phyloP scores from a whole-genome alignment of 2,329 filamentous ascomycete genomes.

The Colletotrichum melonis region DNA sequence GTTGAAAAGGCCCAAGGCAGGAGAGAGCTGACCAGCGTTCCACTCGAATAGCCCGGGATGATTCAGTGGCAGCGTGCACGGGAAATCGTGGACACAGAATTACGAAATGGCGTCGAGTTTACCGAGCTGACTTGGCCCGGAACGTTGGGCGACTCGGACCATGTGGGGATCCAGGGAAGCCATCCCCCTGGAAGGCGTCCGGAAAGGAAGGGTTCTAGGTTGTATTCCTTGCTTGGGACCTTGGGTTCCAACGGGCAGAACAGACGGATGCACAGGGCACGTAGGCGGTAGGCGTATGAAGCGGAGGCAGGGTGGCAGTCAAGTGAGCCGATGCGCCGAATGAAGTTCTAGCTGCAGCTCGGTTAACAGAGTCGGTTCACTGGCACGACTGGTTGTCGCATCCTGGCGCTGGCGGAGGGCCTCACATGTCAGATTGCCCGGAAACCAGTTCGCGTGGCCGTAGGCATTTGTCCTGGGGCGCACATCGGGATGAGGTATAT shows the following conservation, averaged over 20 bases:
- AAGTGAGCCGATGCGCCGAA: slow-evolving; percentile 1
- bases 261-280: not conserved
- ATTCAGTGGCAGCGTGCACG: not conserved
- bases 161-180: not conserved
- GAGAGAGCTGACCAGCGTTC: not conserved
- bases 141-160: not conserved
- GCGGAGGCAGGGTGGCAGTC: not conserved
- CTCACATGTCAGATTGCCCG: slow-evolving; percentile 19
- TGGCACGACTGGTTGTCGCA: not conserved
- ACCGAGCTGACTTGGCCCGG: not conserved
- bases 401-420: not conserved
- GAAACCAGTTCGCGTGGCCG: not conserved
- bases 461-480: not conserved
- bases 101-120: slow-evolving; percentile 13
- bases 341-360: slow-evolving; percentile 17
- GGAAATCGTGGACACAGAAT: not conserved
- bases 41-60: not conserved
- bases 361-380: slow-evolving; percentile 3
- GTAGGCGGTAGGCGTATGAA: not conserved
- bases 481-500: not conserved
- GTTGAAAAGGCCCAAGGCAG: not conserved
- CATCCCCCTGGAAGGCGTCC: not conserved
- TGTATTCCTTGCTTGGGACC: not conserved
- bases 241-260: not conserved
- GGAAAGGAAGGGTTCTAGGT: not conserved